phyloP scores from a whole-genome alignment of 257 asterid species.

The Nicotiana noctiflora region DNA sequence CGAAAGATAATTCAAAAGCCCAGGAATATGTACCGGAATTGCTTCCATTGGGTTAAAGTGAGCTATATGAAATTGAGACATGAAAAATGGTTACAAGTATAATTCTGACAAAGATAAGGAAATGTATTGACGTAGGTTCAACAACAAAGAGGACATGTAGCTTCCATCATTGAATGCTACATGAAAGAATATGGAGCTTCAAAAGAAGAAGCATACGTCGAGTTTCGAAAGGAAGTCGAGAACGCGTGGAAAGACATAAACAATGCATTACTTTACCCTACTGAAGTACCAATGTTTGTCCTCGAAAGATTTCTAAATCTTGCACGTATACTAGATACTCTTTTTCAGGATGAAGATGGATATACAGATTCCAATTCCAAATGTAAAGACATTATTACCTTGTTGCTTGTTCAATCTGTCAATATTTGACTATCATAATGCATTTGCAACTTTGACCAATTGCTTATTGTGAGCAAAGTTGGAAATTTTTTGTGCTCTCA shows the following conservation, averaged over 20 bases:
- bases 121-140: not conserved
- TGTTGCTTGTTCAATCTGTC: not conserved
- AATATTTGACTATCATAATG: not conserved
- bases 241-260: constrained; percentile 18
- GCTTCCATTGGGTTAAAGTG: no score
- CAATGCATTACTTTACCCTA: constrained; percentile 4
- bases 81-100: no score
- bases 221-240: not conserved
- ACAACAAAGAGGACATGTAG: not conserved
- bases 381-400: not conserved
- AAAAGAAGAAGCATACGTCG: not conserved
- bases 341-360: constrained; percentile 2
- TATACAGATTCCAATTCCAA: constrained; percentile 9
- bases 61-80: no score
- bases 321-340: not conserved
- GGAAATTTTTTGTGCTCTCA: no score
- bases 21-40: no score
- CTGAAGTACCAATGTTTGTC: not conserved
- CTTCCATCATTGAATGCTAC: constrained; percentile 18
- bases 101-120: no score
- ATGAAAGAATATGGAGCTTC: constrained; percentile 12
- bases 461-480: no score
- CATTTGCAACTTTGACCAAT: no score
- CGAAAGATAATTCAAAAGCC: no score
- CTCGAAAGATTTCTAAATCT: constrained; percentile 5